These are phyloP conservation scores for Auriscalpium vulgare DNA, from an alignment of 768 basidiomycete species.

Conservation along the genomic window DNA sequence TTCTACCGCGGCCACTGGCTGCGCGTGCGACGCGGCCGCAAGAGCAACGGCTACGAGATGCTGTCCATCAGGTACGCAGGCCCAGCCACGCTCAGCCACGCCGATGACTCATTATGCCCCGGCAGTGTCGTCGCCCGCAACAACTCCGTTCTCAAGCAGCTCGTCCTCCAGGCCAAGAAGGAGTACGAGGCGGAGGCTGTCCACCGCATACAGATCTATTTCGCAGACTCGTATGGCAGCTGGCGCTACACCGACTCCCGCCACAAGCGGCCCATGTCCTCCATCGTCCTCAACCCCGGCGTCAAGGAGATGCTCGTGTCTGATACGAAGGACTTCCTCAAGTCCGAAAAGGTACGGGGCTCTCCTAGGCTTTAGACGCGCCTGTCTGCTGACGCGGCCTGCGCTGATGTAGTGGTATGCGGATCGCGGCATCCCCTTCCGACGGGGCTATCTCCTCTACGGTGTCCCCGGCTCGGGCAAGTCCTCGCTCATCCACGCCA, in stretches of 20 bases:
- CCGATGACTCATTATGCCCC: neutral
- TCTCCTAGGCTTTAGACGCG: neutral
- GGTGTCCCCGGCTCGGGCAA: conserved; percentile 85
- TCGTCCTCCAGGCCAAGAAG: conserved; percentile 83
- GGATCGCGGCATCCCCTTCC: conserved; percentile 89
- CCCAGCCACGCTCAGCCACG: neutral
- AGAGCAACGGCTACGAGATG: conserved; percentile 66
- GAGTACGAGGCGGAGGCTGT: conserved; percentile 84
- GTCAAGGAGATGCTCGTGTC: conserved; percentile 85
- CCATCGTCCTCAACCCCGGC: conserved; percentile 81
- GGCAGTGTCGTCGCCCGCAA: conserved; percentile 76
- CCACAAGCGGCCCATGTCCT: conserved; percentile 82
- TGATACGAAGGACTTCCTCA: conserved; percentile 78
- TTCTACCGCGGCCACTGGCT: conserved; percentile 83
- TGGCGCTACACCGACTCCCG: conserved; percentile 87
- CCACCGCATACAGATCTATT: conserved; percentile 83
- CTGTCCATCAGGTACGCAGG: conserved; percentile 62
- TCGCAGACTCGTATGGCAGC: conserved; percentile 79
- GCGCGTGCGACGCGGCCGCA: conserved; percentile 61
- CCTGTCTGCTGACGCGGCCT: conserved; percentile 2
- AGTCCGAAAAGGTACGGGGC: conserved; percentile 61
- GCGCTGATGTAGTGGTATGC: conserved; percentile 64
- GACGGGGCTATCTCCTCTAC: conserved; percentile 78
- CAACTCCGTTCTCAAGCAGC: conserved; percentile 80
- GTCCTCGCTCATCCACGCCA: conserved; percentile 77